Percentiles rank a stretch among this genome's conserved stretches.
These are phyloP conservation scores for Anisodus tanguticus DNA, from an alignment of 257 asterid genomes.

Conservation along the genomic window DNA sequence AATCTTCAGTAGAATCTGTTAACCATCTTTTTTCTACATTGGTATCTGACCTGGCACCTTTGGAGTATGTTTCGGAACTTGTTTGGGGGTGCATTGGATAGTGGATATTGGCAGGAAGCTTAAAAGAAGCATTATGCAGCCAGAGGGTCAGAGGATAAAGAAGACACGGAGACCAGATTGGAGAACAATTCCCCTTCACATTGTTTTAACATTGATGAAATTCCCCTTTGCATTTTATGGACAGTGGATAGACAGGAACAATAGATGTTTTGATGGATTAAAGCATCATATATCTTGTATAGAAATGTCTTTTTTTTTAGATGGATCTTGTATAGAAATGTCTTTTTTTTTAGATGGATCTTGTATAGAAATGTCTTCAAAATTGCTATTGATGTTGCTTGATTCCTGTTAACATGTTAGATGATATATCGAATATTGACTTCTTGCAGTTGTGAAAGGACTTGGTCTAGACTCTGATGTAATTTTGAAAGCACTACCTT, in stretches of 20 bases:
- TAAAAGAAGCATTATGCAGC: not conserved
- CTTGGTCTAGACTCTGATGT: not conserved
- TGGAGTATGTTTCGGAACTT: not conserved
- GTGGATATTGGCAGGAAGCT: slow-evolving; percentile 3
- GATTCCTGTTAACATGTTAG: not conserved
- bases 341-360: too few species aligned
- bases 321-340: too few species aligned
- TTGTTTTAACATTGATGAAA: not conserved
- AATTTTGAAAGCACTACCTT: not conserved
- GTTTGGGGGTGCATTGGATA: not conserved
- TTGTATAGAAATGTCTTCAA: slow-evolving; percentile 1
- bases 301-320: too few species aligned
- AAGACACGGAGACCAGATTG: not conserved
- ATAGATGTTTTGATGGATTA: not conserved
- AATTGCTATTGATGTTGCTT: not conserved
- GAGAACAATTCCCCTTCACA: not conserved
- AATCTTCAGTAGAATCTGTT: not conserved
- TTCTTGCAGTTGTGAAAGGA: not conserved
- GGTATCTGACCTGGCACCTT: not conserved
- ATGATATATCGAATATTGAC: not conserved
- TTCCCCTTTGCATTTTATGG: not conserved
- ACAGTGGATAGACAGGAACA: not conserved
- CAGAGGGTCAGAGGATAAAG: not conserved
- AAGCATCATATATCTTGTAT: not conserved
- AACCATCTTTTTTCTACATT: not conserved